Percentiles rank a stretch among this genome's conserved stretches.
These are phyloP conservation scores for Silene coronaria DNA, from an alignment of 179 eudicot species.

Conservation along the genomic window DNA sequence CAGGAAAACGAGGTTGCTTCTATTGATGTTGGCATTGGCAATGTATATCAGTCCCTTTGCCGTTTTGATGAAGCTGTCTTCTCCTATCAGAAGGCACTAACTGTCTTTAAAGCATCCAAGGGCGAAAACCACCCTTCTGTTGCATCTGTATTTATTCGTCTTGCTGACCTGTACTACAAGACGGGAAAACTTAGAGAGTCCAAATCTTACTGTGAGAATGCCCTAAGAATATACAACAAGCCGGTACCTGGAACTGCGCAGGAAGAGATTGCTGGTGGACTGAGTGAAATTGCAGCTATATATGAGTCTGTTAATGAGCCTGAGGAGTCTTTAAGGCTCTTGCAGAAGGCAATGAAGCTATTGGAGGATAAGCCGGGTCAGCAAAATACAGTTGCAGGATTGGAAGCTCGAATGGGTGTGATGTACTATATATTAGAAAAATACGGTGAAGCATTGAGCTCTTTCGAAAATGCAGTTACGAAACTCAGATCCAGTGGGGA, in stretches of 20 bases:
- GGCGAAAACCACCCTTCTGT: constrained; percentile 98
- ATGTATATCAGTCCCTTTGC: constrained; percentile 70
- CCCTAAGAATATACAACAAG: constrained; percentile 81
- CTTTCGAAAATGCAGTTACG: constrained; percentile 65
- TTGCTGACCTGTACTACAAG: constrained; percentile 87
- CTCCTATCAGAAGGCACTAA: constrained; percentile 94
- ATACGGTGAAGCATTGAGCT: constrained; percentile 64
- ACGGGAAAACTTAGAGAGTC: constrained; percentile 92
- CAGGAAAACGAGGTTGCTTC: constrained; percentile 94
- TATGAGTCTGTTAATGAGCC: constrained; percentile 88
- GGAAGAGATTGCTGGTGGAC: constrained; percentile 86
- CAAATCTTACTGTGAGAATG: constrained; percentile 88
- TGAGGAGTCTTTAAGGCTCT: constrained; percentile 80
- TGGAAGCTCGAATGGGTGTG: constrained; percentile 91
- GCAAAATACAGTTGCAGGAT: constrained; percentile 80
- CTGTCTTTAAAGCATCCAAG: constrained; percentile 88
- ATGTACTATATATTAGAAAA: constrained; percentile 84
- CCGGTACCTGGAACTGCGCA: constrained; percentile 92
- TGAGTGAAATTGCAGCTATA: constrained; percentile 84
- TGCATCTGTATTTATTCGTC: constrained; percentile 83
- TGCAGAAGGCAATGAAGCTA: constrained; percentile 72
- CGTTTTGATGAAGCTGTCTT: constrained; percentile 94
- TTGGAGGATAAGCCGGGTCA: constrained; percentile 91
- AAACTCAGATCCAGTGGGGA: constrained; percentile 91
- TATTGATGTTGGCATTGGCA: constrained; percentile 87